Evolutionary conservation across 768 basidiomycete species (phyloP).

Genomic region (Austroboletus festivus): DNA sequence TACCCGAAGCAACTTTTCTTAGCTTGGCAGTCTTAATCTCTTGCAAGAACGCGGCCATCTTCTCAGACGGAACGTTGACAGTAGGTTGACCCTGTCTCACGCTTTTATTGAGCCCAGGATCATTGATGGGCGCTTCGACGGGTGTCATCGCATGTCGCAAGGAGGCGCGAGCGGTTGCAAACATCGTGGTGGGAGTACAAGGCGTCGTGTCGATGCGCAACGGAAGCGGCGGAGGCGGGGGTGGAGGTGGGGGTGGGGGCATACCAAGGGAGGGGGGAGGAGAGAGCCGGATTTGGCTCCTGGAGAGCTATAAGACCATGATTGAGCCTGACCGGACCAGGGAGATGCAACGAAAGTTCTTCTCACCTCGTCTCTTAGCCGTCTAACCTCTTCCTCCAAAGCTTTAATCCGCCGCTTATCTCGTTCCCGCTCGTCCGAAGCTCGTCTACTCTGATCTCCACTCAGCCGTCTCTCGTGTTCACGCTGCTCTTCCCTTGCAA

Average conservation of each 20-base stretch:
- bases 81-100: slow-evolving; percentile 59
- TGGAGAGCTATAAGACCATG: slow-evolving; percentile 43
- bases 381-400: slow-evolving; percentile 64
- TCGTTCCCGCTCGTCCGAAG: slow-evolving; percentile 41
- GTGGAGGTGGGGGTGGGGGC: slow-evolving; percentile 44
- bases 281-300: slow-evolving; percentile 27
- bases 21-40: slow-evolving; percentile 77
- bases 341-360: neutral
- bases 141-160: slow-evolving; percentile 54
- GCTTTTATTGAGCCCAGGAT: slow-evolving; percentile 30
- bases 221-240: slow-evolving; percentile 30
- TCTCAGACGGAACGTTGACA: slow-evolving; percentile 71
- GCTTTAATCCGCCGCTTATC: slow-evolving; percentile 63
- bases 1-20: slow-evolving; percentile 47
- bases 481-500: slow-evolving; percentile 51
- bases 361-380: slow-evolving; percentile 55
- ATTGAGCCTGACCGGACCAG: neutral
- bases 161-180: slow-evolving; percentile 61
- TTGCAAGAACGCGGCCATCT: slow-evolving; percentile 78
- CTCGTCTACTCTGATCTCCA: slow-evolving; percentile 30
- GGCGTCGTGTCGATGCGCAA: slow-evolving; percentile 32
- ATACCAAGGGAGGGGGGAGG: slow-evolving; percentile 19
- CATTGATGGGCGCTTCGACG: slow-evolving; percentile 66
- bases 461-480: slow-evolving; percentile 41
- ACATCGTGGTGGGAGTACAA: slow-evolving; percentile 37